Conservation (phyloP, 2,329 filamentous ascomycete species). For the Triangularia verruculosa region DNA sequence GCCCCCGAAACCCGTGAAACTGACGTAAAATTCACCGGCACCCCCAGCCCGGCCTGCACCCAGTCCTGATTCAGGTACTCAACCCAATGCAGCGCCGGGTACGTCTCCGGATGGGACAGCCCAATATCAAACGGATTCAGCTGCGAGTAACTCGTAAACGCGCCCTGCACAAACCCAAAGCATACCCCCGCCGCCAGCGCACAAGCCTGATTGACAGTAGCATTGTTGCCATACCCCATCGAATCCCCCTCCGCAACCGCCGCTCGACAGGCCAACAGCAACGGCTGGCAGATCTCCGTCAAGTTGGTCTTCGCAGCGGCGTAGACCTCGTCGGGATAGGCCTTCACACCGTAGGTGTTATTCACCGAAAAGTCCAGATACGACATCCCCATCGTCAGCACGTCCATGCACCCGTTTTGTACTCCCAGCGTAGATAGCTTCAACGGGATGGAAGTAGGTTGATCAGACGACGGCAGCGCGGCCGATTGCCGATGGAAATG, state of each 20-base stretch:
- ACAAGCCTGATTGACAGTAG: constrained; percentile 46
- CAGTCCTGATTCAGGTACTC: constrained; percentile 61
- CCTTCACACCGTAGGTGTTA: constrained; percentile 57
- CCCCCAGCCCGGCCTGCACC: constrained; percentile 59
- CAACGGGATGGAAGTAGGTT: background rate
- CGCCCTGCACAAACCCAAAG: constrained; percentile 51
- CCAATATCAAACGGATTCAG: constrained; percentile 62
- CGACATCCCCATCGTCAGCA: background rate
- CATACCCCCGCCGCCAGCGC: constrained; percentile 54
- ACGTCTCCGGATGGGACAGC: constrained; percentile 54
- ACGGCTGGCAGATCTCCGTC: constrained; percentile 48
- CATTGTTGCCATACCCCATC: constrained; percentile 39
- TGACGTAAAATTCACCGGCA: constrained; percentile 29
- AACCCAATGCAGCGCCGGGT: constrained; percentile 58
- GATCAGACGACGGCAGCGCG: background rate
- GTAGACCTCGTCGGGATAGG: constrained; percentile 52
- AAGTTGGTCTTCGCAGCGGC: constrained; percentile 45
- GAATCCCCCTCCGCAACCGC: constrained; percentile 40
- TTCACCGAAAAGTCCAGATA: constrained; percentile 1
- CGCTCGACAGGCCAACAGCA: constrained; percentile 51
- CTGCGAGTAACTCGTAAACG: constrained; percentile 22
- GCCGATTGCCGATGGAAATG: constrained; percentile 3
- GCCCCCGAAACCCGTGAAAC: background rate
- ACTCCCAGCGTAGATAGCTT: background rate
- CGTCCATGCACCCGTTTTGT: constrained; percentile 5